Conservation (phyloP, 345 rosid genomes). For the Conringia planisiliqua region DNA sequence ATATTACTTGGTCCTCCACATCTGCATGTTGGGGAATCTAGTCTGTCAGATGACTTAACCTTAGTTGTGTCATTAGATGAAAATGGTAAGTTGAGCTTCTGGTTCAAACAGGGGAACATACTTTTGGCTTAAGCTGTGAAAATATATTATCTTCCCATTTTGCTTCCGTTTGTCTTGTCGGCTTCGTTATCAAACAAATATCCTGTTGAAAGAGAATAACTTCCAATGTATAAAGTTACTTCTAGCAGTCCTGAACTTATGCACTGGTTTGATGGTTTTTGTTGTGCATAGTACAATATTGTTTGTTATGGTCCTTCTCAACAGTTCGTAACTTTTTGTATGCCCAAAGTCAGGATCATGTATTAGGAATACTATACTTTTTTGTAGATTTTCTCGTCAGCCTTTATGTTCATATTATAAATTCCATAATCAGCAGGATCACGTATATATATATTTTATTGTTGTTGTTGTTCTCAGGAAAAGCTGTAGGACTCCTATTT, state of each 20-base stretch:
- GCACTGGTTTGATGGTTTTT: neutral
- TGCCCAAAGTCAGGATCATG: neutral
- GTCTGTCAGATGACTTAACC: slow-evolving; percentile 63
- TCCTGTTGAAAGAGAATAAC: neutral
- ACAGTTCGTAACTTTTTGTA: neutral
- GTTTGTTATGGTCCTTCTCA: neutral
- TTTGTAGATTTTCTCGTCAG: neutral
- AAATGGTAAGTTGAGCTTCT: slow-evolving; percentile 49
- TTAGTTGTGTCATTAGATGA: slow-evolving; percentile 80
- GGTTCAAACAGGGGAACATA: neutral
- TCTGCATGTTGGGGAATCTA: slow-evolving; percentile 68
- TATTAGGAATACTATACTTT: neutral
- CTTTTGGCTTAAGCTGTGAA: neutral
- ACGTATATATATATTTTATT: neutral
- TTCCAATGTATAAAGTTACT: neutral
- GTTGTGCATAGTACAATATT: neutral
- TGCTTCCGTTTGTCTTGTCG: neutral
- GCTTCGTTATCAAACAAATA: neutral
- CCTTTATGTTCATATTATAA: neutral
- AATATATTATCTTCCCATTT: neutral
- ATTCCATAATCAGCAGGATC: neutral
- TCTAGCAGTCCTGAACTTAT: neutral
- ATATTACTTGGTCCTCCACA: slow-evolving; percentile 62
- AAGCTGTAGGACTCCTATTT: slow-evolving; percentile 65
- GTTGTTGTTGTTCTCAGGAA: slow-evolving; percentile 43